These are phyloP conservation scores for Miscanthus lutarioriparius DNA, from an alignment of 176 grass and related monocot genomes.

Conservation along the genomic window DNA sequence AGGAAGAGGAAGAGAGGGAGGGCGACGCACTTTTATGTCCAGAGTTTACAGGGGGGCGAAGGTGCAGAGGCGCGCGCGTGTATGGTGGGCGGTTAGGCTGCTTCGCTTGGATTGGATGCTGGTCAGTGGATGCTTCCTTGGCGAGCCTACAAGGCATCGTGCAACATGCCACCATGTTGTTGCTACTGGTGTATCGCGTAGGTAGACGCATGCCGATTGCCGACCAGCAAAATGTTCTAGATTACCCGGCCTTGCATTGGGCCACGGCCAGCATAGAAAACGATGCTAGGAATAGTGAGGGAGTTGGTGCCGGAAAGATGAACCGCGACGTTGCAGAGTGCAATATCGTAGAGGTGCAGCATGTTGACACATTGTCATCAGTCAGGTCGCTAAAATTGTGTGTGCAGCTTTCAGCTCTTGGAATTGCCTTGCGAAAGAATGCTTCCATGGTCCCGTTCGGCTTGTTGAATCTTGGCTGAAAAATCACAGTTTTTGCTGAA, in stretches of 20 bases:
- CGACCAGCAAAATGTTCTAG: conserved; percentile 17
- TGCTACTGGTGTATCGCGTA: neutral
- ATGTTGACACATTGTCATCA: neutral
- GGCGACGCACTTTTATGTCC: conserved; percentile 49
- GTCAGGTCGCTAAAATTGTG: neutral
- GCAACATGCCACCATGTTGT: conserved; percentile 35
- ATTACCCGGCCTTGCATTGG: conserved; percentile 22
- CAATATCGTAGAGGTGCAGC: neutral
- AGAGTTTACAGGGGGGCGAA: conserved; percentile 39
- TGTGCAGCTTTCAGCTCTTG: neutral
- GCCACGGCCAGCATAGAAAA: conserved; percentile 1
- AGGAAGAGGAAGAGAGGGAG: conserved; percentile 25
- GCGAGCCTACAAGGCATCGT: conserved; percentile 47
- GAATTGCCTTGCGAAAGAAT: neutral
- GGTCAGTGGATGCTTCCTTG: conserved; percentile 53
- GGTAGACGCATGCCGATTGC: neutral
- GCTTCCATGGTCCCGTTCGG: no score
- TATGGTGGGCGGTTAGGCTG: conserved; percentile 42
- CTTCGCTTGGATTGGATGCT: conserved; percentile 31
- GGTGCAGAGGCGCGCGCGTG: conserved; percentile 29
- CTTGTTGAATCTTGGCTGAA: no score
- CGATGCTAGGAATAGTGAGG: neutral
- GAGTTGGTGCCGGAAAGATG: conserved; percentile 16
- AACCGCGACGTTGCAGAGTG: conserved; percentile 3
- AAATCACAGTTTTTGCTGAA: no score